A percentile compares a stretch with the other conserved stretches of the same genome.
These are phyloP conservation scores for Ceratobasidium sp. DNA, from an alignment of 1,284 basidiomycete genomes.

Conservation along the genomic window DNA sequence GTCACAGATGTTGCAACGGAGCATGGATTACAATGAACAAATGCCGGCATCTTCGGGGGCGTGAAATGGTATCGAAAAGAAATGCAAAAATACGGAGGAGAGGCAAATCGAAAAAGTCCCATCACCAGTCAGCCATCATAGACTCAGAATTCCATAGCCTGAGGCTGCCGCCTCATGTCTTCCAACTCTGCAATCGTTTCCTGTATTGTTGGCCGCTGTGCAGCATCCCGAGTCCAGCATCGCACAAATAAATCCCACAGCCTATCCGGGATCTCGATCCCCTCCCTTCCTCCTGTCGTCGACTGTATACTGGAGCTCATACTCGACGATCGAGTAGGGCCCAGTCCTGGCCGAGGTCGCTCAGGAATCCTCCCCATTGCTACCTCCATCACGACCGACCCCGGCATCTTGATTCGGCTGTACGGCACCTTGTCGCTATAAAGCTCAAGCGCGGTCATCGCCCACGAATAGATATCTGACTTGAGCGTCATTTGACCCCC, in stretches of 20 bases:
- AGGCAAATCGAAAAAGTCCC: not conserved
- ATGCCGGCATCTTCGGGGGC: not conserved
- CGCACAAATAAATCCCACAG: conserved; percentile 35
- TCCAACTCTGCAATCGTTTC: conserved; percentile 35
- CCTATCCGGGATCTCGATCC: conserved; percentile 29
- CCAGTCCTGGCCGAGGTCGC: not conserved
- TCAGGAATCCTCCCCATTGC: conserved; percentile 21
- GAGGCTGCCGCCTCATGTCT: conserved; percentile 8
- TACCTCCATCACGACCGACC: conserved; percentile 37
- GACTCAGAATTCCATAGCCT: not conserved
- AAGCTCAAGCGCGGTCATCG: conserved; percentile 40
- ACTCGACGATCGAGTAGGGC: not conserved
- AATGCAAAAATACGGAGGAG: not conserved
- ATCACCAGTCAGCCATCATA: not conserved
- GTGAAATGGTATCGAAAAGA: too few species aligned
- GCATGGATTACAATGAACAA: not conserved
- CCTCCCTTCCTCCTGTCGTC: conserved; percentile 16
- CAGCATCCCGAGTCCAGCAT: conserved; percentile 29
- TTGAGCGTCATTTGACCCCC: conserved; percentile 36
- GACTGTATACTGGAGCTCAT: too few species aligned
- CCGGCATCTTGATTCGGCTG: conserved; percentile 37
- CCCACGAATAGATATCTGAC: conserved; percentile 40
- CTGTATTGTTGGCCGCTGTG: conserved; percentile 34
- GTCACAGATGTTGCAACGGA: not conserved
- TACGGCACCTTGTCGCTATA: conserved; percentile 36